These are phyloP conservation scores for Crithidia brevicula DNA, from an alignment of 208 protist genomes.

Conservation along the genomic window DNA sequence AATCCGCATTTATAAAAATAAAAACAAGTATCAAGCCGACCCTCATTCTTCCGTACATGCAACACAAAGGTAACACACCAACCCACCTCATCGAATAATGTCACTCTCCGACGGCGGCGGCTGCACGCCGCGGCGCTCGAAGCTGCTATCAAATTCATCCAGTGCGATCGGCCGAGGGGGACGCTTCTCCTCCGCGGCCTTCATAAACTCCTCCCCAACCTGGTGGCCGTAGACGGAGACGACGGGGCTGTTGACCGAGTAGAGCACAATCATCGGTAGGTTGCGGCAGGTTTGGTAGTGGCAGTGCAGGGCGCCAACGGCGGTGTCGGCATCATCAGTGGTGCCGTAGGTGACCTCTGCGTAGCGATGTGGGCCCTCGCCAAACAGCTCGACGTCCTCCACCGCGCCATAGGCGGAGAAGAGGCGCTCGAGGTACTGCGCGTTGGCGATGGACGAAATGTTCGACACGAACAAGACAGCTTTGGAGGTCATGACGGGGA, in stretches of 20 bases:
- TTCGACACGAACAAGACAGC: slow-evolving; percentile 81
- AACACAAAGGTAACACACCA: no score
- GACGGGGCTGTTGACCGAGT: slow-evolving; percentile 61
- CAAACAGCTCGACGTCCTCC: slow-evolving; percentile 57
- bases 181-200: slow-evolving; percentile 56
- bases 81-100: slow-evolving; percentile 39
- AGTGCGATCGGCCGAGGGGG: slow-evolving; percentile 48
- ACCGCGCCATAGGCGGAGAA: slow-evolving; percentile 86
- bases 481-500: slow-evolving; percentile 24
- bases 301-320: slow-evolving; percentile 82
- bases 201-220: slow-evolving; percentile 70
- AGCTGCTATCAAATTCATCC: slow-evolving; percentile 67
- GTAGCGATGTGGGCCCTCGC: slow-evolving; percentile 55
- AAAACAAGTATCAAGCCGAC: no score
- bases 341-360: slow-evolving; percentile 73
- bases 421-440: slow-evolving; percentile 80
- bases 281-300: slow-evolving; percentile 74
- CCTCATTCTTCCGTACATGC: no score
- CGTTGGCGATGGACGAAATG: slow-evolving; percentile 73
- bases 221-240: slow-evolving; percentile 70
- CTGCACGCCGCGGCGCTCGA: slow-evolving; percentile 59
- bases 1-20: no score
- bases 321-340: slow-evolving; percentile 80
- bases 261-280: slow-evolving; percentile 83
- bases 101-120: slow-evolving; percentile 64